Evolutionary conservation across 148 eudicot genomes (phyloP).

Genomic region (Arctostaphylos glauca): DNA sequence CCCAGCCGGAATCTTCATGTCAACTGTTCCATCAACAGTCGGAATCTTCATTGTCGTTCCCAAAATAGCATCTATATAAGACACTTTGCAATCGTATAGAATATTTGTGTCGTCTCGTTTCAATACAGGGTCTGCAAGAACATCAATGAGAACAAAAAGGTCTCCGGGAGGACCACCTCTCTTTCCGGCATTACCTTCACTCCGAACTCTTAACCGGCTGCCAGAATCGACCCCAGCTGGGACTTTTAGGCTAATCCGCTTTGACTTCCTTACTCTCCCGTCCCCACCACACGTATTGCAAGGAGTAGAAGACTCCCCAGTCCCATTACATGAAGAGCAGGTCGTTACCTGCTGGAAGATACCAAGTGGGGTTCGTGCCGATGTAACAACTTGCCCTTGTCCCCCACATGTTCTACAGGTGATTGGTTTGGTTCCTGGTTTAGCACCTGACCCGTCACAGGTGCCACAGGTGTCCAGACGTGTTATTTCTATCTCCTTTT

Average conservation of each 20-base stretch:
- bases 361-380: conserved; percentile 90
- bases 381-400: conserved; percentile 88
- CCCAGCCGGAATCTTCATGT: conserved; percentile 83
- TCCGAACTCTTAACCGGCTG: conserved; percentile 72
- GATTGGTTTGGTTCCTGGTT: conserved; percentile 69
- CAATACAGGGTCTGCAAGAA: conserved; percentile 67
- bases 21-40: conserved; percentile 85
- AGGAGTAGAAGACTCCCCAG: conserved; percentile 75
- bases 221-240: conserved; percentile 95
- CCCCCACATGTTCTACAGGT: conserved; percentile 80
- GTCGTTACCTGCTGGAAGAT: conserved; percentile 91
- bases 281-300: conserved; percentile 81
- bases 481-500: conserved; percentile 79
- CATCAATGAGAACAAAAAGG: conserved; percentile 67
- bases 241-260: conserved; percentile 76
- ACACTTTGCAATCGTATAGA: conserved; percentile 74
- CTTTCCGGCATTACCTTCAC: conserved; percentile 86
- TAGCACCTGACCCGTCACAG: conserved; percentile 93
- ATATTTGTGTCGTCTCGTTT: conserved; percentile 84
- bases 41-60: conserved; percentile 88
- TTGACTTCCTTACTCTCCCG: conserved; percentile 78
- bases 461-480: conserved; percentile 78
- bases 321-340: conserved; percentile 78
- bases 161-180: conserved; percentile 93
- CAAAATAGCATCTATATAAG: conserved; percentile 86